Conservation (phyloP, 164 flowering plant genomes). For the Hamamelis virginiana region DNA sequence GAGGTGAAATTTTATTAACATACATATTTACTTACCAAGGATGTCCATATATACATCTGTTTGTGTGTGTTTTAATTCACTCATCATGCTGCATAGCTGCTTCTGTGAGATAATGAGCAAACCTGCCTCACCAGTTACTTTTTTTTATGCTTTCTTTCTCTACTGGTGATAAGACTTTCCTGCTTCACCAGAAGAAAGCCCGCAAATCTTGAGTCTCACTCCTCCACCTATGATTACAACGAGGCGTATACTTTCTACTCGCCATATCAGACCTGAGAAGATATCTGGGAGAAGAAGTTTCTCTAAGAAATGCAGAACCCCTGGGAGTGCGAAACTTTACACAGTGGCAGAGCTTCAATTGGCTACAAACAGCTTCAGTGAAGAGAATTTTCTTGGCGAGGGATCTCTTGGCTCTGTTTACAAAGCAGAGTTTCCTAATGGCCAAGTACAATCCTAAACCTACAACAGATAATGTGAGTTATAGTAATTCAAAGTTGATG, state of each 20-base stretch:
- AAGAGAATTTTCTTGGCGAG: constrained; percentile 64
- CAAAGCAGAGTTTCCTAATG: constrained; percentile 70
- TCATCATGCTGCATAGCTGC: background rate
- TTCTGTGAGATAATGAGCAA: background rate
- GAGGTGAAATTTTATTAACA: constrained; percentile 33
- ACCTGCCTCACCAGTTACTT: background rate
- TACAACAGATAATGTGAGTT: background rate
- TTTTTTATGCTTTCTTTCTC: constrained; percentile 1
- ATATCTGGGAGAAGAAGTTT: constrained; percentile 45
- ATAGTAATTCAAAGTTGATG: background rate
- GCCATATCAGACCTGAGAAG: constrained; percentile 27
- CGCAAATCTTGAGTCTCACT: constrained; percentile 21
- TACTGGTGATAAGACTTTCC: constrained; percentile 20
- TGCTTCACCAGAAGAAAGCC: constrained; percentile 34
- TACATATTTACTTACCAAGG: background rate
- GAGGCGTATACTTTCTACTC: constrained; percentile 33
- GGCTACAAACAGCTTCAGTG: constrained; percentile 69
- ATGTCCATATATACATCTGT: too few species aligned
- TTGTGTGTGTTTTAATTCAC: background rate
- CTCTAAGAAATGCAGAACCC: constrained; percentile 34
- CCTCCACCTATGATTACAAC: constrained; percentile 35
- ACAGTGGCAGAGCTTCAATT: constrained; percentile 60
- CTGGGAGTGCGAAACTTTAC: constrained; percentile 40
- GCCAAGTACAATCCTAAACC: constrained; percentile 41
- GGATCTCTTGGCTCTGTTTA: constrained; percentile 89